Base-by-base conservation (phyloP, 768 basidiomycete species). In the Lactarius hatsudake region DNA sequence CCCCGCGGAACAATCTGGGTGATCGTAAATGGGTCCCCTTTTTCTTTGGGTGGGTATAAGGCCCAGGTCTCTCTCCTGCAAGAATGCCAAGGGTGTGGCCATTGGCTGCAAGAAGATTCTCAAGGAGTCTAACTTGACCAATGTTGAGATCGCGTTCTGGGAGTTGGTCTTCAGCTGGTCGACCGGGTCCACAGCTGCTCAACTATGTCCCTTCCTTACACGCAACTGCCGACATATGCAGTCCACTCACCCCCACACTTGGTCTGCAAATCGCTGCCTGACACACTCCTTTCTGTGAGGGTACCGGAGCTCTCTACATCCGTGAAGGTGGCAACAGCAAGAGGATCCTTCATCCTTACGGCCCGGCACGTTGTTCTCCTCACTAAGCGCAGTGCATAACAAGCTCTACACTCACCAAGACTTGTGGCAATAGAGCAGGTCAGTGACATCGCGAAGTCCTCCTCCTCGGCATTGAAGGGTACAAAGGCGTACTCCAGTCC, bases 251-350 rank as follows among this genome's bases (percentile, higher is more conserved):
- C 3, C 68, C 74, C 67, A 68, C 78, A 40, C 78, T 82, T 30
- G 75, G 80, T 61, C 73, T 80, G 55, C 45, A 66, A 23, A 79
- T 81, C 59, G 78, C 80, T 34, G 68, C 76, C 34, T 65, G 59
- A 20, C 74, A 71, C 66, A 54, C 38, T 2, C 76, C 28, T 28
- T 2, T 76, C 61, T 72, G 42, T 42, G 81, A 79, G 68, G 79
- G 80, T 63, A 80, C 81, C 1, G 78, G 74, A 38, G 71, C 61
- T 59, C 72, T 81, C 59, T 81, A 74, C 72, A 61, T 77, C 71
- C 71, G 18, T 1, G 18, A 43, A 20, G 42, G 42, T 17, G 18
- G 75, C 71, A 58, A 70, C 34, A 66, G 72, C 68, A 61, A 75
- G 18, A 70, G 72, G 57, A 70, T 76, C 66, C n/a, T 42, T 72